Percentiles rank a stretch among this genome's conserved stretches.
Evolutionary conservation across 1,284 basidiomycete species (phyloP).

Genomic region (Ustanciosporium gigantosporum): DNA sequence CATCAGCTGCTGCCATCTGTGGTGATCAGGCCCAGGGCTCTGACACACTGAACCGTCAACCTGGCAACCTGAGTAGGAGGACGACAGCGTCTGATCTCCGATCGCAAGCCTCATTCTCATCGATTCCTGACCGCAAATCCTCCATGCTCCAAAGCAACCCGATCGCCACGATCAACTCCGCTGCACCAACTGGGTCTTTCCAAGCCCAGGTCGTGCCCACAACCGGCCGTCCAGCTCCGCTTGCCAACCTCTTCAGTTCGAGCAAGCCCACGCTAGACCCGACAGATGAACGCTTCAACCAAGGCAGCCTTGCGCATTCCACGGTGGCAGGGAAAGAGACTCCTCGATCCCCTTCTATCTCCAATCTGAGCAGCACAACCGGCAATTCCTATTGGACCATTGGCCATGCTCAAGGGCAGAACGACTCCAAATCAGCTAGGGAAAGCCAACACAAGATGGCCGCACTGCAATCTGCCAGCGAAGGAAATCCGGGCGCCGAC

Average conservation of each 20-base stretch:
- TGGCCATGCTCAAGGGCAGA: not conserved
- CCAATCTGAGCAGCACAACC: too few species aligned
- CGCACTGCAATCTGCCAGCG: slow-evolving; percentile 13
- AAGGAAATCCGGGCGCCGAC: slow-evolving; percentile 9
- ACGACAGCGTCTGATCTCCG: slow-evolving; percentile 16
- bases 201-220: slow-evolving; percentile 37
- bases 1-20: not conserved
- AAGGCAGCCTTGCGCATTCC: too few species aligned
- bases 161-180: slow-evolving; percentile 15
- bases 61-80: not conserved
- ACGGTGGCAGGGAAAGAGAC: not conserved
- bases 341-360: too few species aligned
- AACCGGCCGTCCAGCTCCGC: slow-evolving; percentile 35
- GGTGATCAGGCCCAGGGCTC: not conserved
- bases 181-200: slow-evolving; percentile 35
- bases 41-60: not conserved
- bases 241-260: slow-evolving; percentile 43
- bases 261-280: not conserved
- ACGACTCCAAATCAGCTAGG: not conserved
- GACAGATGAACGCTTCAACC: too few species aligned
- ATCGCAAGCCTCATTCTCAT: slow-evolving; percentile 26
- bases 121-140: slow-evolving; percentile 29
- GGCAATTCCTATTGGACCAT: not conserved
- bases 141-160: slow-evolving; percentile 9
- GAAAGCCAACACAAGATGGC: slow-evolving; percentile 5